Conservation (phyloP, 176 grass and related monocot genomes). For the Panicum miliaceum region DNA sequence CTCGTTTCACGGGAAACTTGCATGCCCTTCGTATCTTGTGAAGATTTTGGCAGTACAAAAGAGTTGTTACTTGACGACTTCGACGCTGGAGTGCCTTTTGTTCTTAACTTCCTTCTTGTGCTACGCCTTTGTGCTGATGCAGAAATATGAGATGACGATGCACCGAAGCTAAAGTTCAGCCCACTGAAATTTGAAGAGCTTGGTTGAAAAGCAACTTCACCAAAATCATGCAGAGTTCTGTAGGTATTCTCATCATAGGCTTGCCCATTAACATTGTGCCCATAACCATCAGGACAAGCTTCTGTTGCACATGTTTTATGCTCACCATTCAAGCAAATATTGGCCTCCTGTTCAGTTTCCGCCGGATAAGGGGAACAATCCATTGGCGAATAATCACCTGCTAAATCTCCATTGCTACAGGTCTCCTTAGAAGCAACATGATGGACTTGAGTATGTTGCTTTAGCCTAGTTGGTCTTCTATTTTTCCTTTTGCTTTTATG, state of each 20-base stretch:
- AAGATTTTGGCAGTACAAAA: constrained; percentile 42
- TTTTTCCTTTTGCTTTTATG: constrained; percentile 63
- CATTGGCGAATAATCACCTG: constrained; percentile 83
- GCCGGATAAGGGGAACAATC: constrained; percentile 77
- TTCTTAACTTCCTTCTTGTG: constrained; percentile 81
- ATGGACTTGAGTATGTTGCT: constrained; percentile 44
- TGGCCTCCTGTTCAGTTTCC: constrained; percentile 49
- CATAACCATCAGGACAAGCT: constrained; percentile 32
- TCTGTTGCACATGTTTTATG: constrained; percentile 29
- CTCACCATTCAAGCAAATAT: constrained; percentile 32
- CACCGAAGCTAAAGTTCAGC: constrained; percentile 55
- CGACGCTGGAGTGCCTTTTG: constrained; percentile 41
- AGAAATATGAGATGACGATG: constrained; percentile 39
- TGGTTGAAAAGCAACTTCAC: constrained; percentile 34
- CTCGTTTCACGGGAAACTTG: constrained; percentile 45
- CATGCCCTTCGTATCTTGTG: constrained; percentile 45
- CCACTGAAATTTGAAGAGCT: constrained; percentile 43
- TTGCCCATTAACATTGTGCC: constrained; percentile 36
- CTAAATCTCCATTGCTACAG: constrained; percentile 44
- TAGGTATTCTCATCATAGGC: constrained; percentile 26
- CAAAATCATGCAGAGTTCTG: constrained; percentile 12
- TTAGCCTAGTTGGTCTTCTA: constrained; percentile 57
- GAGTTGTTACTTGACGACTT: constrained; percentile 38
- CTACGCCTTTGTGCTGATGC: constrained; percentile 44
- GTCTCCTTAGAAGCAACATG: constrained; percentile 46